phyloP scores from a whole-genome alignment of 805 yeast species.

The Nakazawaea wickerhamii region DNA sequence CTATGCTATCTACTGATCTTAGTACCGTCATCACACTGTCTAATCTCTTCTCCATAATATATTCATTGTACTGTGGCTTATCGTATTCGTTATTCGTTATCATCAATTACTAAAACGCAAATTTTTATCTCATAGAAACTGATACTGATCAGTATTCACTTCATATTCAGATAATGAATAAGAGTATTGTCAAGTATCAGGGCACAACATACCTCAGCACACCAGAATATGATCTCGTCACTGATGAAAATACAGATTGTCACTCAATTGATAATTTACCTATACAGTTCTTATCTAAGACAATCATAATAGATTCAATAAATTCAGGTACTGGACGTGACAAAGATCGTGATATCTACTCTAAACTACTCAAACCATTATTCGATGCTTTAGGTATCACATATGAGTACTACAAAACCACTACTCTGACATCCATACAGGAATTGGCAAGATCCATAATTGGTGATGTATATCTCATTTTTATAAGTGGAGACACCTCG shows the following conservation, averaged over 20 bases:
- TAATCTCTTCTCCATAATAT: too few species aligned
- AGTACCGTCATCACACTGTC: too few species aligned
- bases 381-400: slow-evolving; percentile 31
- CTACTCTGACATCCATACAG: slow-evolving; percentile 30
- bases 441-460: slow-evolving; percentile 32
- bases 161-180: too few species aligned
- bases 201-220: too few species aligned
- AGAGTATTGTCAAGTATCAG: too few species aligned
- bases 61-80: too few species aligned
- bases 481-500: slow-evolving; percentile 86
- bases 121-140: too few species aligned
- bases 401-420: slow-evolving; percentile 40
- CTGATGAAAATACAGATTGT: not conserved
- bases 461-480: slow-evolving; percentile 38
- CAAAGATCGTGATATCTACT: slow-evolving; percentile 31
- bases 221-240: too few species aligned
- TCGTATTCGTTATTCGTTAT: too few species aligned
- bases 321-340: slow-evolving; percentile 42
- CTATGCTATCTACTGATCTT: too few species aligned
- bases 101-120: too few species aligned
- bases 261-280: not conserved
- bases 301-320: slow-evolving; percentile 41
- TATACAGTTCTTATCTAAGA: slow-evolving; percentile 3
- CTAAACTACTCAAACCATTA: slow-evolving; percentile 40
- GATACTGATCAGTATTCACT: too few species aligned